Percentiles rank a stretch among this genome's conserved stretches.
Evolutionary conservation across 305 asterid genomes (phyloP).

Genomic region (Salvia sclarea): DNA sequence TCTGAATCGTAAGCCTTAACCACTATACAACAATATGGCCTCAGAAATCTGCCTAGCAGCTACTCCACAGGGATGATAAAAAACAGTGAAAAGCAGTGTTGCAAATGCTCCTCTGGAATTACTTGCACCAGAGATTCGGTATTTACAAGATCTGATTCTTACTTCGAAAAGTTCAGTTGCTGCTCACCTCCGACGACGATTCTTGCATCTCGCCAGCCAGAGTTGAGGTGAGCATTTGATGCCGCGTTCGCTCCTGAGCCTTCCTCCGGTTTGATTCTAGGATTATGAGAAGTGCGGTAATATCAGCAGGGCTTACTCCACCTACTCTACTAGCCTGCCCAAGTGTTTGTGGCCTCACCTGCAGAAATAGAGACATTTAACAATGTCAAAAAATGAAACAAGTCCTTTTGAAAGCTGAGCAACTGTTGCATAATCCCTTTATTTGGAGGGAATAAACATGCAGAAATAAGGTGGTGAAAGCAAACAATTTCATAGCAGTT

Average conservation of each 20-base stretch:
- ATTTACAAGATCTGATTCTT: not conserved
- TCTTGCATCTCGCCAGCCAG: constrained; percentile 32
- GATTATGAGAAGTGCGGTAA: constrained; percentile 88
- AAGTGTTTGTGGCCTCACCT: constrained; percentile 96
- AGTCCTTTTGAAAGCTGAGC: not conserved
- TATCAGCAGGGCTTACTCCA: constrained; percentile 97
- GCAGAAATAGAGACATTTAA: constrained; percentile 22
- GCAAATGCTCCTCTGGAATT: not conserved
- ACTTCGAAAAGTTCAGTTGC: constrained; percentile 19
- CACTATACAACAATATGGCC: not conserved
- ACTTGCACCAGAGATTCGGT: not conserved
- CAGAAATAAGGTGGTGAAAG: constrained; percentile 1
- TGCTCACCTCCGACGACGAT: constrained; percentile 35
- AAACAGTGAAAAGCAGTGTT: not conserved
- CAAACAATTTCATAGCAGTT: not conserved
- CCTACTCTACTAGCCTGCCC: constrained; percentile 99
- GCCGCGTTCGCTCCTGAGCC: constrained; percentile 51
- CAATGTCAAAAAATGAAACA: not conserved
- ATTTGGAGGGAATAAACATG: too few species aligned
- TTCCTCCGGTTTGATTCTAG: constrained; percentile 84
- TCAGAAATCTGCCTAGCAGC: not conserved
- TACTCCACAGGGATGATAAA: not conserved
- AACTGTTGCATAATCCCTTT: not conserved
- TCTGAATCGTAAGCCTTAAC: not conserved
- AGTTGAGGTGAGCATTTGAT: constrained; percentile 37